These are phyloP conservation scores for Neospermospora avenae DNA, from an alignment of 2,329 filamentous ascomycete species.

Conservation along the genomic window DNA sequence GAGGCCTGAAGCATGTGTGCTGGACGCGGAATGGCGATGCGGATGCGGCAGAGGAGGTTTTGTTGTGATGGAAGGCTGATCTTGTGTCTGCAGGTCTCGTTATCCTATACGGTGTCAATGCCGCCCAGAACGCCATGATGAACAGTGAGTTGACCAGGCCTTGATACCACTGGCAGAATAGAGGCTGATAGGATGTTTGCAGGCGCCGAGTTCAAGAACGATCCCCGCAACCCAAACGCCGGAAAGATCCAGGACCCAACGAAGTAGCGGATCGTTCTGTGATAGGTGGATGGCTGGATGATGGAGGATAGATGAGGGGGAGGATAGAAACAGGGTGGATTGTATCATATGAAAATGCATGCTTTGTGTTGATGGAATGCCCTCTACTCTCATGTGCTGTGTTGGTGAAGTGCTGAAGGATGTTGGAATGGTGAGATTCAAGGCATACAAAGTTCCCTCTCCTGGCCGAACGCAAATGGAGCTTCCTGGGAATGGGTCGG, in stretches of 20 bases:
- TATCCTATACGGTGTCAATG: slow-evolving; percentile 90
- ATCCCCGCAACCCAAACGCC: slow-evolving; percentile 76
- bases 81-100: slow-evolving; percentile 59
- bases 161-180: slow-evolving; percentile 4
- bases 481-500: too few relatives aligned
- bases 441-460: too few relatives aligned
- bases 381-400: too few relatives aligned
- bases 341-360: slow-evolving; percentile 26
- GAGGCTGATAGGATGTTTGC: slow-evolving; percentile 17
- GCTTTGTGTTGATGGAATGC: slow-evolving; percentile 26
- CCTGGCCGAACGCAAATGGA: too few relatives aligned
- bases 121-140: slow-evolving; percentile 72
- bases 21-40: background rate
- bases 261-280: slow-evolving; percentile 30
- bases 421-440: too few relatives aligned
- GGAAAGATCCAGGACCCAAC: slow-evolving; percentile 33
- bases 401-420: background rate
- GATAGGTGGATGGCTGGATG: background rate
- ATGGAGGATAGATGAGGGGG: background rate
- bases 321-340: background rate
- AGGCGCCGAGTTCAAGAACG: slow-evolving; percentile 97
- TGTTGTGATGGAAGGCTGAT: slow-evolving; percentile 19
- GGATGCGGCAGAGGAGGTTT: background rate
- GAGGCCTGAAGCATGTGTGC: background rate
- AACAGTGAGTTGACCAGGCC: slow-evolving; percentile 58